Evolutionary conservation across 192 early-diverging fungal species (phyloP), one percentile per base, ranked within the genome.

Genomic region (Chytriomyces sp.): DNA sequence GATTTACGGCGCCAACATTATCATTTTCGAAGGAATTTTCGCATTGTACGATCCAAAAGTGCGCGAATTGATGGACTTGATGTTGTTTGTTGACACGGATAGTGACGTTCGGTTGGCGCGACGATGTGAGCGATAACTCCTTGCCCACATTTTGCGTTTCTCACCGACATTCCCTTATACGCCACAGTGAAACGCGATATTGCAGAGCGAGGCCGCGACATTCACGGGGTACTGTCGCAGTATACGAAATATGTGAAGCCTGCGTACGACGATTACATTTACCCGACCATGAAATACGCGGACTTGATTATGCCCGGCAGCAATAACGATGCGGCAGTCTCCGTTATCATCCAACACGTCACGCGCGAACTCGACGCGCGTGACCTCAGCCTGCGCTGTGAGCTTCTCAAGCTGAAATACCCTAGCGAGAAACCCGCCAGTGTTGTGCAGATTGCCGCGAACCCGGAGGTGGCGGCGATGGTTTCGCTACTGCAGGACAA

Each of bases 21-120:
- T 98, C 49, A 94, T 97, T 52, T 97, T 98, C 79, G 96, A 98
- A 75, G 96, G 96, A 52, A 98, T 98, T 67, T 97, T 98, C 88
- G 96, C 94, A 6, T 79, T 98, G 34, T 94, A 94, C 75, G 93
- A 96, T 73, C 85, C 89, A 33, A 82, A 77, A 37, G 88, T 98
- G 28, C 81, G 91, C 14, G 84, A 90, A 34, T 78, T 95, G 77
- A 91, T 95, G 93, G 90, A 77, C 52, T 36, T 83, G 71, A 86
- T 91, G 88, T 81, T 96, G 0, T 96, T 96, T 91, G 94, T 98
- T 3, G 95, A 97, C 69, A 94, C 95, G 0, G 96, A 98, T 76
- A 86, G 90, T 34, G 96, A 98, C 72, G 89, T 98, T 56, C 90
- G 95, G 33, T 80, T 98, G 49, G 92, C 91, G 3, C 84, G 95